Evolutionary conservation across 257 asterid genomes (phyloP), one percentile per base, ranked within the genome.

Genomic region (Nicotiana sylvestris): DNA sequence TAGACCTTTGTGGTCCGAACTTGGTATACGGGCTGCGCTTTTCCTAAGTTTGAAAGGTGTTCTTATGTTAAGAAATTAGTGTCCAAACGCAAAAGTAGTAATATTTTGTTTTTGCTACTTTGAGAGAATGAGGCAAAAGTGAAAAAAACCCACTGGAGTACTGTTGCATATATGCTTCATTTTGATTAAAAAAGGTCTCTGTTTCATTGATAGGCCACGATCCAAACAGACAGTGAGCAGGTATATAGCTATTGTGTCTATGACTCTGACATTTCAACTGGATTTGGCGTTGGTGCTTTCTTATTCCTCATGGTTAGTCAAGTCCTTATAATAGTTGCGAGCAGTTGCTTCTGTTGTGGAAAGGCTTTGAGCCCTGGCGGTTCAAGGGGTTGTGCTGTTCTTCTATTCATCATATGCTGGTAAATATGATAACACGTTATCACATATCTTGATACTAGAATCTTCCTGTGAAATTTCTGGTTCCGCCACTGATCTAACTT

Each of bases 191-290:
- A 5, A 80, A 17, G 76, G 76, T 43, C 18, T n/a, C 15, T 2
- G 4, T 72, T 33, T 83, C 83, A 78, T 79, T 85, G 81, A 35
- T 89, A 95, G 98, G 98, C 92, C 49, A 60, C 32, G 37, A 18
- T 88, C n/a, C 51, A 46, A 78, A 35, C 5, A 4, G 97, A 95
- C 66, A 55, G 4, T 7, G 97, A 94, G 80, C 83, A 81, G 49
- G 39, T 88, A 46, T 91, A 88, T 53, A 81, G 46, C 17, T 91
- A 90, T 69, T 87, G 92, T 70, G 86, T 86, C 27, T 89, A 89
- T 51, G 91, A 89, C 62, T 89, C 92, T 0, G 91, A 89, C 69
- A 89, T 84, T 43, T 86, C 92, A 7, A 89, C 90, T 32, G 92
- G 92, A 15, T 86, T 61, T 29, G 92, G 92, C 43, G 88, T 89